phyloP scores from a whole-genome alignment of 768 basidiomycete species.

The Paxillus rubicundulus region DNA sequence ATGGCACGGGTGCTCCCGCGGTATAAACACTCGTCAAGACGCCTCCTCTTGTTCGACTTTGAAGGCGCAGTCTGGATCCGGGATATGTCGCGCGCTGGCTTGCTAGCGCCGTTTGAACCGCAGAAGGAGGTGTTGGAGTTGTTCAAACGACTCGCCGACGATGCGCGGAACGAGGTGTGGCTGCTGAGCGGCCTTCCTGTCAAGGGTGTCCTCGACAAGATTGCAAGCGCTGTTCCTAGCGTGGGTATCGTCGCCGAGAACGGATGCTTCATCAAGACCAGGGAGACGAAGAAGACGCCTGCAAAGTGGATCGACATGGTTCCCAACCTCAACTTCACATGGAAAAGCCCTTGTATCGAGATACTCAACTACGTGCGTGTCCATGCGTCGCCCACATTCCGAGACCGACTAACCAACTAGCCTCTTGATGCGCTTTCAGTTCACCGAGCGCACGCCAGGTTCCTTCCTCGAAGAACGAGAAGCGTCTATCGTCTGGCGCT shows the following conservation, averaged over 20 bases:
- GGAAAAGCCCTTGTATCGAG: constrained; percentile 80
- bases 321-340: constrained; percentile 69
- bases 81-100: constrained; percentile 48
- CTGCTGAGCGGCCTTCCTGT: constrained; percentile 72
- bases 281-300: constrained; percentile 28
- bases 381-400: neutral
- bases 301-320: constrained; percentile 78
- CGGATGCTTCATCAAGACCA: constrained; percentile 78
- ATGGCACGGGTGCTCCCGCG: constrained; percentile 56
- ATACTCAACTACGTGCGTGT: constrained; percentile 76
- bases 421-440: constrained; percentile 44
- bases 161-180: constrained; percentile 77
- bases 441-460: constrained; percentile 84
- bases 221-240: constrained; percentile 58
- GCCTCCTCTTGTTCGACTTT: constrained; percentile 72
- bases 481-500: constrained; percentile 82
- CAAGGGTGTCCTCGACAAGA: constrained; percentile 58
- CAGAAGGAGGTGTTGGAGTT: constrained; percentile 42
- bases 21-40: constrained; percentile 61
- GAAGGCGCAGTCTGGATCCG: constrained; percentile 78
- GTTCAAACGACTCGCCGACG: constrained; percentile 57
- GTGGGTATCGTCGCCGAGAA: constrained; percentile 89
- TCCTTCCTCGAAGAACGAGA: constrained; percentile 83
- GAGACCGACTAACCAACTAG: neutral
- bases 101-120: constrained; percentile 40